These are phyloP conservation scores for Silybum marianum DNA, from an alignment of 129 eudicot genomes.

Conservation along the genomic window DNA sequence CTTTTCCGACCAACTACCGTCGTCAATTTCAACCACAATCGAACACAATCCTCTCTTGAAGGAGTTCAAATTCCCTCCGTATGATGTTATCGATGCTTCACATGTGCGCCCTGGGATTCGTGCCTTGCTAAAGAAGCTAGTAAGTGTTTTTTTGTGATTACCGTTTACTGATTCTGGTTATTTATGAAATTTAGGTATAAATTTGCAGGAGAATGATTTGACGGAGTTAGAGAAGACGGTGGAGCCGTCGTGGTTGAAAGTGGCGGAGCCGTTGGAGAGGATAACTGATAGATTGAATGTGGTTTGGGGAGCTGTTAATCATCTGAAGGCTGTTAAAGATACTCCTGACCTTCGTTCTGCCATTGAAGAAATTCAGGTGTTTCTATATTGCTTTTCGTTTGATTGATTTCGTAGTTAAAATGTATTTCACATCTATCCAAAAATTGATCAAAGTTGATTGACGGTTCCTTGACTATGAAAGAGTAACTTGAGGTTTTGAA, in stretches of 20 bases:
- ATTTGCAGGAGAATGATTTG: constrained; percentile 67
- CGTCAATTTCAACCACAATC: constrained; percentile 13
- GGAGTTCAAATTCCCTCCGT: constrained; percentile 87
- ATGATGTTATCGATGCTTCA: constrained; percentile 61
- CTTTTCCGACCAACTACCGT: constrained; percentile 8
- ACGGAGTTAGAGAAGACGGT: constrained; percentile 77
- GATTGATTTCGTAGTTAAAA: constrained; percentile 1
- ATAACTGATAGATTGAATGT: constrained; percentile 60
- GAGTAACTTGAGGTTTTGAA: background rate
- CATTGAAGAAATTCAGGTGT: constrained; percentile 92
- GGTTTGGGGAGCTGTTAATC: constrained; percentile 91
- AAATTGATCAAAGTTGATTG: background rate
- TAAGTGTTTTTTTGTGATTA: constrained; percentile 33
- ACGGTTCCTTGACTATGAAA: background rate
- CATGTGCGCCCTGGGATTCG: constrained; percentile 96
- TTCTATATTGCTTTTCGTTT: background rate
- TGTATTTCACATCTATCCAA: background rate
- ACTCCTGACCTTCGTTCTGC: constrained; percentile 86
- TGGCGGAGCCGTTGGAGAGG: constrained; percentile 87
- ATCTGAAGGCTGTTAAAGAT: constrained; percentile 84
- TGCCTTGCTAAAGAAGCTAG: constrained; percentile 66
- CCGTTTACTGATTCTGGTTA: background rate
- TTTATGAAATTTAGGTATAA: background rate
- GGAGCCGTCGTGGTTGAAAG: constrained; percentile 86
- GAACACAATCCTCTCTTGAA: constrained; percentile 57